Base-by-base conservation (phyloP, 345 rosid species). In the Citrus mangshanensis region DNA sequence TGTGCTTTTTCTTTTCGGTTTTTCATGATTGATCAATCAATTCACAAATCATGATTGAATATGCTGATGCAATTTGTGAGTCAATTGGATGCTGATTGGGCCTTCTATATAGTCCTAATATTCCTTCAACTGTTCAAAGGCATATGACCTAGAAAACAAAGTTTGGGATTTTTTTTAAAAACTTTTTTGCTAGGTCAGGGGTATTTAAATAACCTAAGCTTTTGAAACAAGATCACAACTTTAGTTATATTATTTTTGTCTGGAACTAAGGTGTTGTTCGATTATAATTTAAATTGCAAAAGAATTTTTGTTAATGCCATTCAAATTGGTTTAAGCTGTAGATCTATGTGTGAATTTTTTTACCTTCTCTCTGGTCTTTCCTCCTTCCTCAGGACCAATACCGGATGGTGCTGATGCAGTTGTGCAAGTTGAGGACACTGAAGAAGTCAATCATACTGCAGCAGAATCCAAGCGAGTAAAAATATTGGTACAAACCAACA, bases 351-450 rank as follows among this genome's bases (percentile, higher is more conserved):
- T 64, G 5, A 12, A 55, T 62, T 67, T 40, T 6, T 62, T 65
- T 3, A 32, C 40, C 56, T 25, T 1, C 73, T 62, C 28, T 8
- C 19, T 64, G 71, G 21, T 64, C 35, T 73, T 68, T 77, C 37
- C 18, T 60, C 79, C 40, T 75, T 65, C 37, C 46, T 56, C 80
- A 94, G 98, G 99, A 75, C 98, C 97, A 38, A 94, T 94, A 69
- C 98, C 99, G 24, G 93, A 96, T 86, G 97, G 98, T 69, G 99
- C 99, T 16, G 97, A 94, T 87, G 95, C 97, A 70, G 98, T 96
- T 79, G 91, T 96, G 82, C 99, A 96, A 89, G 97, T 96, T 68
- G 99, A 96, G 88, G 91, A 94, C 82, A 91, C 98, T 73, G 80
- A 87, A 85, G 81, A 83, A 74, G 75, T 88, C 69, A 80, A 78